phyloP scores from a whole-genome alignment of 345 rosid genomes.

The Salix dunnii region DNA sequence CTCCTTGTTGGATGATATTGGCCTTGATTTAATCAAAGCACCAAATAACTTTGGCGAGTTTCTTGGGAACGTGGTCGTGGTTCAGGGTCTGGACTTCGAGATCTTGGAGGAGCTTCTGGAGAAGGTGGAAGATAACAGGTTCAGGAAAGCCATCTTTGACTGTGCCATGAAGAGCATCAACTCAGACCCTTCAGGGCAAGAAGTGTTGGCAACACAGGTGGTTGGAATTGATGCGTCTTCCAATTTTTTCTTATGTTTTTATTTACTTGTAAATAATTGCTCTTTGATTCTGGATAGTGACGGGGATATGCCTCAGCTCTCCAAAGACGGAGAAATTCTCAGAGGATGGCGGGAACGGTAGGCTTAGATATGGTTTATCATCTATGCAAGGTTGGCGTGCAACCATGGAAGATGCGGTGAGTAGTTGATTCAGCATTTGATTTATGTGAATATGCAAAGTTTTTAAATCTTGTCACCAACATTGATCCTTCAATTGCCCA shows the following conservation, averaged over 20 bases:
- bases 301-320: constrained; percentile 91
- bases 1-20: too few species aligned
- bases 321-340: constrained; percentile 90
- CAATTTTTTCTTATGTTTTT: not conserved
- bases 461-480: not conserved
- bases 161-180: too few species aligned
- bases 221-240: not conserved
- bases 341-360: constrained; percentile 76
- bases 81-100: too few species aligned
- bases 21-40: too few species aligned
- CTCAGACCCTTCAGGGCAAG: too few species aligned
- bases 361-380: constrained; percentile 79
- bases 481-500: not conserved
- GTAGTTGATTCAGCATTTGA: constrained; percentile 27
- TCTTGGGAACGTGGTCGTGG: too few species aligned
- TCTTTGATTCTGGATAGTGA: too few species aligned
- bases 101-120: too few species aligned
- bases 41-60: too few species aligned
- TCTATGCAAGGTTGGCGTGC: constrained; percentile 99
- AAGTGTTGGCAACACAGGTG: not conserved
- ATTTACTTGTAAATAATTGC: not conserved
- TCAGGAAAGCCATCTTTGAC: too few species aligned
- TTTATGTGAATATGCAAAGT: not conserved
- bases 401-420: constrained; percentile 97
- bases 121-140: too few species aligned